phyloP scores from a whole-genome alignment of 176 grass and related monocot genomes.

The Zea luxurians region DNA sequence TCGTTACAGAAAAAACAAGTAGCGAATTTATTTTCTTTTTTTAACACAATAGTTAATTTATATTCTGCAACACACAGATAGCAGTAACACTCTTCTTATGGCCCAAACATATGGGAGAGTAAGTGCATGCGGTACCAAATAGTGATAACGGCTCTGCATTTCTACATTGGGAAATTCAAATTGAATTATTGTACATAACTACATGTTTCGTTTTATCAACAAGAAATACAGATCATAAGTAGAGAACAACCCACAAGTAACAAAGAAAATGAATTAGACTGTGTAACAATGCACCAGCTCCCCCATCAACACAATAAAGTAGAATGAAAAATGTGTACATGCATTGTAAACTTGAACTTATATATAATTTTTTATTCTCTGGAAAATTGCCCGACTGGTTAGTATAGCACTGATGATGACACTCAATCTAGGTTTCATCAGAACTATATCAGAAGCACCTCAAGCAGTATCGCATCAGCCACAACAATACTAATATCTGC shows the following conservation, averaged over 20 bases:
- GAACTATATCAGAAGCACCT: slow-evolving; percentile 63
- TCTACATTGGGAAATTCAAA: neutral
- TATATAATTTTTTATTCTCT: slow-evolving; percentile 68
- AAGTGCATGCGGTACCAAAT: neutral
- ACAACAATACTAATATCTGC: slow-evolving; percentile 63
- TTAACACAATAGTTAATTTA: neutral
- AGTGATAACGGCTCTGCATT: neutral
- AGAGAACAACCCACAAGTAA: neutral
- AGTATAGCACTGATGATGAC: slow-evolving; percentile 65
- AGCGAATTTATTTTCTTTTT: neutral
- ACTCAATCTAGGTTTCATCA: slow-evolving; percentile 64
- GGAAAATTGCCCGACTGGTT: slow-evolving; percentile 60
- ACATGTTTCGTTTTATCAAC: neutral
- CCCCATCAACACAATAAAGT: slow-evolving; percentile 19
- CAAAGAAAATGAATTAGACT: neutral
- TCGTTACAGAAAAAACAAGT: neutral
- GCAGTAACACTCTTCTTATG: neutral
- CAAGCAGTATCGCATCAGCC: slow-evolving; percentile 64
- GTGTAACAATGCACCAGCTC: neutral
- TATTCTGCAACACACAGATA: neutral
- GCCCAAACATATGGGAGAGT: neutral
- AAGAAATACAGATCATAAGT: neutral
- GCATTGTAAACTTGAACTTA: slow-evolving; percentile 32
- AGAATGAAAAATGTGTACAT: neutral
- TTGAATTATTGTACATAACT: neutral